phyloP scores from a whole-genome alignment of 169 alveolate genomes.

The Cryptosporidium sp. region DNA sequence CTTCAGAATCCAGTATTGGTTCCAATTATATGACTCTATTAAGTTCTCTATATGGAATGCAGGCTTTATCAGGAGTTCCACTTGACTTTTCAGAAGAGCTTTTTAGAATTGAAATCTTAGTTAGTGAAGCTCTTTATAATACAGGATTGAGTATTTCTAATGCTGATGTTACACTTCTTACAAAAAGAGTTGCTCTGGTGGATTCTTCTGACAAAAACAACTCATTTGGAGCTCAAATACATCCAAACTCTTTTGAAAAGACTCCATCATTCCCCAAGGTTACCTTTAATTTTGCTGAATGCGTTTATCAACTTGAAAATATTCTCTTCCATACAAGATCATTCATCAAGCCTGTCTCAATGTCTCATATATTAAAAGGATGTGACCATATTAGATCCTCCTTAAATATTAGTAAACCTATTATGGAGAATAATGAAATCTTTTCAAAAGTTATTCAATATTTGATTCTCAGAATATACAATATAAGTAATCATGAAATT shows the following conservation, averaged over 20 bases:
- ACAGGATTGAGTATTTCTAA: slow-evolving; percentile 57
- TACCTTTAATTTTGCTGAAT: slow-evolving; percentile 38
- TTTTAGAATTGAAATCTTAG: slow-evolving; percentile 26
- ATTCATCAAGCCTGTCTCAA: slow-evolving; percentile 13
- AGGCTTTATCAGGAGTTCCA: slow-evolving; percentile 55
- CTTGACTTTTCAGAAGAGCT: slow-evolving; percentile 54
- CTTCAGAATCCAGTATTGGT: slow-evolving; percentile 9
- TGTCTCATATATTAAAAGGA: slow-evolving; percentile 25
- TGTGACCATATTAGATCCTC: slow-evolving; percentile 27
- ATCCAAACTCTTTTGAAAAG: slow-evolving; percentile 42
- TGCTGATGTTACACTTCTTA: slow-evolving; percentile 50
- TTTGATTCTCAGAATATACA: slow-evolving; percentile 47
- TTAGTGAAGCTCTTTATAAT: slow-evolving; percentile 44
- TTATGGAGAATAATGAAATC: background rate
- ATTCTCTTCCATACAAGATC: slow-evolving; percentile 57
- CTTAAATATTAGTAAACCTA: slow-evolving; percentile 7
- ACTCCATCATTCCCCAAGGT: slow-evolving; percentile 10
- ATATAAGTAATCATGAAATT: slow-evolving; percentile 35
- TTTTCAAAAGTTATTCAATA: slow-evolving; percentile 16
- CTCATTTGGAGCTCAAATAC: background rate
- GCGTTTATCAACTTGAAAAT: slow-evolving; percentile 72
- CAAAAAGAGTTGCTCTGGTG: slow-evolving; percentile 23
- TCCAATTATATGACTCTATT: slow-evolving; percentile 28
- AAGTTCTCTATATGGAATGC: slow-evolving; percentile 51
- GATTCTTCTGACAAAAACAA: background rate